Evolutionary conservation across 257 asterid genomes (phyloP).

Genomic region (Nemophila menziesii): DNA sequence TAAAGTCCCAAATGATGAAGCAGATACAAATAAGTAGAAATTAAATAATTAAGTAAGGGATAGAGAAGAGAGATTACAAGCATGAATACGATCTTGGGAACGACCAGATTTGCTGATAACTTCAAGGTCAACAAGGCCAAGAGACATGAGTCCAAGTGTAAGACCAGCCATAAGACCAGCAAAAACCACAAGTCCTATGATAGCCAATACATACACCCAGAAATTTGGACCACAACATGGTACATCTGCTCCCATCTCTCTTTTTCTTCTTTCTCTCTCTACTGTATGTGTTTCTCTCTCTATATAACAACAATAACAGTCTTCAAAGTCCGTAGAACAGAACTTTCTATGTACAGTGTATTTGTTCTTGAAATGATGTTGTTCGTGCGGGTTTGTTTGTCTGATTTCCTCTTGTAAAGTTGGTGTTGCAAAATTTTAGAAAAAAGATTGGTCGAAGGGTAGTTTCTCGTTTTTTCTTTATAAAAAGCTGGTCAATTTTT

Average conservation of each 20-base stretch:
- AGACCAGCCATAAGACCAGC: conserved; percentile 99
- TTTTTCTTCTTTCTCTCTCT: neutral
- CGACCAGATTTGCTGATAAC: conserved; percentile 96
- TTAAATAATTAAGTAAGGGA: neutral
- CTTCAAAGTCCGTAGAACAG: neutral
- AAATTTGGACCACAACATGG: conserved; percentile 53
- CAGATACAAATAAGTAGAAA: conserved; percentile 1
- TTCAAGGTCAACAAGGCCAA: conserved; percentile 97
- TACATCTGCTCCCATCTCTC: conserved; percentile 50
- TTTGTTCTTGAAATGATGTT: neutral
- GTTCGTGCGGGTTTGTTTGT: neutral
- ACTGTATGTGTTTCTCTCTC: neutral
- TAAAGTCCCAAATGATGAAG: conserved; percentile 7
- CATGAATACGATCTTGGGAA: conserved; percentile 75
- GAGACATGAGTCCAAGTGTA: conserved; percentile 97
- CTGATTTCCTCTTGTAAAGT: neutral
- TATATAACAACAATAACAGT: neutral
- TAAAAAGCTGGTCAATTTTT: too few species aligned
- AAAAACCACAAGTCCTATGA: conserved; percentile 65
- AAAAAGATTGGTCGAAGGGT: too few species aligned
- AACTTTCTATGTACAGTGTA: neutral
- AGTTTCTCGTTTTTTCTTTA: too few species aligned
- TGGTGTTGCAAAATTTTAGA: neutral
- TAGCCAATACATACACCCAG: conserved; percentile 29
- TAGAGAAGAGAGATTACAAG: conserved; percentile 27